Conservation (phyloP, 805 yeast genomes). For the Ogataea trehaloabstinens region DNA sequence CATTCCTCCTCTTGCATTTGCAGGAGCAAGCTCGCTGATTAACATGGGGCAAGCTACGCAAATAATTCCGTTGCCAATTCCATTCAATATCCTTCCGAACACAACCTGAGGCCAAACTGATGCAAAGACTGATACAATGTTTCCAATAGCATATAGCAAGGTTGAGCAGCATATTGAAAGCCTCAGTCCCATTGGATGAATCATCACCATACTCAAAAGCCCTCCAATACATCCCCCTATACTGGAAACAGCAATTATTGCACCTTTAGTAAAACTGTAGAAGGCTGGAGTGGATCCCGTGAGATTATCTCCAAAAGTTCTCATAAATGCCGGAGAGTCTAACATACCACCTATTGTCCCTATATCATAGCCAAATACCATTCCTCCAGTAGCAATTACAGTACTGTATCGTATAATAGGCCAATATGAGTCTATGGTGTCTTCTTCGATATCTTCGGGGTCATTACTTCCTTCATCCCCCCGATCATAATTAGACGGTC, state of each 20-base stretch:
- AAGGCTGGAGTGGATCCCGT: constrained; percentile 8
- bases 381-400: constrained; percentile 31
- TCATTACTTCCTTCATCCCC: constrained; percentile 5
- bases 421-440: constrained; percentile 17
- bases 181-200: constrained; percentile 27
- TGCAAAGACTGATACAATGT: constrained; percentile 17
- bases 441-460: constrained; percentile 4
- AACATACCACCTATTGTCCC: constrained; percentile 36
- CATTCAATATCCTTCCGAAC: constrained; percentile 31
- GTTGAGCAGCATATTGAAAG: constrained; percentile 22
- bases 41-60: constrained; percentile 36
- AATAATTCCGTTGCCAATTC: constrained; percentile 30
- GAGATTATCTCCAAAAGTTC: constrained; percentile 23
- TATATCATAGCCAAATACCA: constrained; percentile 36
- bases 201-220: constrained; percentile 20
- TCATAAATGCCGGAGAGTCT: constrained; percentile 27
- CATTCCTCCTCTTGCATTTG: constrained; percentile 28
- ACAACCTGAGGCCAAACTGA: constrained; percentile 24
- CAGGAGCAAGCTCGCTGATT: constrained; percentile 35
- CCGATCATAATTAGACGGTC: not conserved
- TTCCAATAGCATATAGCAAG: constrained; percentile 21
- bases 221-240: constrained; percentile 35
- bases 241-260: constrained; percentile 29
- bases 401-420: constrained; percentile 25
- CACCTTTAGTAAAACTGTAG: constrained; percentile 27